Evolutionary conservation across 2,329 filamentous ascomycete species (phyloP).

Genomic region (Arthroderma sp.): DNA sequence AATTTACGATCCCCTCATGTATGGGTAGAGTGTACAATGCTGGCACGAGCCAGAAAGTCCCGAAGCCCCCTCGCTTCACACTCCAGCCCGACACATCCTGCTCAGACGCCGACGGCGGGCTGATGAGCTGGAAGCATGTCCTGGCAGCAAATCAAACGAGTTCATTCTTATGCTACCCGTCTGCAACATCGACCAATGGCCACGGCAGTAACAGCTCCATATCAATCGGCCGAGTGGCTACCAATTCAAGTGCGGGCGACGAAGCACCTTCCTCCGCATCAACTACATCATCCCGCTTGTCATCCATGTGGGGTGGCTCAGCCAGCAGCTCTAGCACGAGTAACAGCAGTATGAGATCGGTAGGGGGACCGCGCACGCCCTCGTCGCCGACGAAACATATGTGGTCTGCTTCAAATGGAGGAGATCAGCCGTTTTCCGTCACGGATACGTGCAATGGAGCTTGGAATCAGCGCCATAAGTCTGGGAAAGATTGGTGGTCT

Average conservation of each 20-base stretch:
- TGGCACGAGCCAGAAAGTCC: constrained; percentile 1
- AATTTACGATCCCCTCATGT: constrained; percentile 30
- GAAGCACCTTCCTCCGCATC: constrained; percentile 7
- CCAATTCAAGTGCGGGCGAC: constrained; percentile 6
- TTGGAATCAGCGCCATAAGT: constrained; percentile 29
- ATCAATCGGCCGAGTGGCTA: constrained; percentile 5
- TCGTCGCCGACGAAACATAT: constrained; percentile 10
- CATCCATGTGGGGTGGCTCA: constrained; percentile 6
- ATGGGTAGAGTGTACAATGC: constrained; percentile 23
- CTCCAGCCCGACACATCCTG: constrained; percentile 30
- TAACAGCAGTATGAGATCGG: background rate
- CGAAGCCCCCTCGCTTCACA: constrained; percentile 22
- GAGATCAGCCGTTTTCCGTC: constrained; percentile 25
- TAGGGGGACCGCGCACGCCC: constrained; percentile 7
- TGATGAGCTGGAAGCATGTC: constrained; percentile 33
- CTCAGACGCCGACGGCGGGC: constrained; percentile 31
- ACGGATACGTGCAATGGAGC: constrained; percentile 32
- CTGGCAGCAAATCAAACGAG: constrained; percentile 29
- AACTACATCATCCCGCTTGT: constrained; percentile 9
- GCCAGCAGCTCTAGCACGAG: background rate
- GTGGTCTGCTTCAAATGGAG: constrained; percentile 6
- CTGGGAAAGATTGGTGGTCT: constrained; percentile 32
- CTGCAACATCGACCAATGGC: background rate
- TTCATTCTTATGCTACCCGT: constrained; percentile 21
- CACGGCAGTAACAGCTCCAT: too few species aligned